These are phyloP conservation scores for Abortiporus biennis DNA, from an alignment of 1,284 basidiomycete genomes.

Conservation along the genomic window DNA sequence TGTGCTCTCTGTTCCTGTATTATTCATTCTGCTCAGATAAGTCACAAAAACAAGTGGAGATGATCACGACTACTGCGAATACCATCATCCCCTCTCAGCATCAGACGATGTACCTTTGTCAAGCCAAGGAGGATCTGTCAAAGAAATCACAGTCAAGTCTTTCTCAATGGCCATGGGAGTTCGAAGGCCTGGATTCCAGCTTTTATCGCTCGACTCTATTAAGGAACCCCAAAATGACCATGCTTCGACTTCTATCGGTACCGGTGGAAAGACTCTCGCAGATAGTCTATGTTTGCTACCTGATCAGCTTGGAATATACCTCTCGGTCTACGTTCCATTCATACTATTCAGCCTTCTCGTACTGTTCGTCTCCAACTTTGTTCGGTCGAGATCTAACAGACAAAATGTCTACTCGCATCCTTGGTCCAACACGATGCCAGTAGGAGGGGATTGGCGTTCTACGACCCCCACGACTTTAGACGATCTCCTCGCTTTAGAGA, in stretches of 20 bases:
- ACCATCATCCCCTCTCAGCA: slow-evolving; percentile 33
- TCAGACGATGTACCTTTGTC: slow-evolving; percentile 17
- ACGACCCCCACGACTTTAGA: slow-evolving; percentile 4
- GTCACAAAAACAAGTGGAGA: slow-evolving; percentile 40
- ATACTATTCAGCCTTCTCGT: slow-evolving; percentile 28
- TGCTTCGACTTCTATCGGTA: slow-evolving; percentile 17
- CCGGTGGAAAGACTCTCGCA: slow-evolving; percentile 23
- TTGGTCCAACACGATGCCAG: slow-evolving; percentile 2
- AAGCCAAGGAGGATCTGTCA: slow-evolving; percentile 24
- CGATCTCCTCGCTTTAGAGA: neutral
- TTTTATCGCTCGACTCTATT: slow-evolving; percentile 48
- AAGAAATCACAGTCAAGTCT: slow-evolving; percentile 57
- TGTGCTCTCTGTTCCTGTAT: slow-evolving; percentile 15
- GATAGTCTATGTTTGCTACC: slow-evolving; percentile 51
- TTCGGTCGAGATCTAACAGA: no score
- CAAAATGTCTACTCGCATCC: slow-evolving; percentile 14
- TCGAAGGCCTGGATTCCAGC: slow-evolving; percentile 51
- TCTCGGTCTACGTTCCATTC: slow-evolving; percentile 42
- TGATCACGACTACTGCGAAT: slow-evolving; percentile 65
- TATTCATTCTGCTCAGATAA: neutral
- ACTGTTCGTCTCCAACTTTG: slow-evolving; percentile 20
- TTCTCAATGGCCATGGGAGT: slow-evolving; percentile 58
- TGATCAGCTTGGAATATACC: slow-evolving; percentile 50
- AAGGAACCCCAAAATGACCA: neutral
- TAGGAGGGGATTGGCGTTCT: neutral